Evolutionary conservation across 208 protist species (phyloP), one percentile per base, ranked within the genome.

Genomic region (Phytomonas serpens): DNA sequence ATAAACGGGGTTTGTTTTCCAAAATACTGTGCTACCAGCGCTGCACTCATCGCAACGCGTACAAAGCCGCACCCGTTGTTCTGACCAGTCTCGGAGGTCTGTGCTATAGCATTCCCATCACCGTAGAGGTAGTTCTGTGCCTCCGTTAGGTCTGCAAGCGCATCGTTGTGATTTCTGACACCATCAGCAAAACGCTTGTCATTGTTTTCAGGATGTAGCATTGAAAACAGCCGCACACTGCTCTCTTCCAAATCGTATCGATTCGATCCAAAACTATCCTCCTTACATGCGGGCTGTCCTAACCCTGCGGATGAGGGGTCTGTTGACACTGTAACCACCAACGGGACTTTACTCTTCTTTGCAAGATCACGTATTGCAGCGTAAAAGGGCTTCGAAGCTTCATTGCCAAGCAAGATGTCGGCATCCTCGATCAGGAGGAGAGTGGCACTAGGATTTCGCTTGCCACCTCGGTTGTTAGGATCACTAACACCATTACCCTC

Each of bases 341-440:
- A 87, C 34, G 90, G 90, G 4, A 92, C 82, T 52, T 93, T 90
- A 73, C 87, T 93, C 64, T 82, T 75, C 70, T 85, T 73, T 36
- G 90, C 87, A 3, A 95, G 66, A 63, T 93, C 86, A 52, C 86
- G 81, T 38, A 95, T 86, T 34, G 90, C 80, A 7, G 85, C 79
- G 75, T 95, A 95, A 62, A 95, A 88, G 5, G 87, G 68, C 37
- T 81, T 77, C 52, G 80, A 77, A 16, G 79, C 73, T 76, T 93
- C 87, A 65, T 92, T 87, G 0, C 81, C 87, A 7, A 95, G 85
- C 33, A 93, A 80, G 61, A 93, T 77, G 75, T 95, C 90, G 4
- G 85, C 90, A 63, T 91, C 85, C 61, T 95, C 90, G 77, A 95
- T 81, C n/a, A 95, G 79, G 29, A 95, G 75, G 19, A 94, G 61